Evolutionary conservation across 495 filamentous ascomycete genomes (phyloP), one percentile per base, ranked within the genome.

Genomic region (Neurospora sp.): DNA sequence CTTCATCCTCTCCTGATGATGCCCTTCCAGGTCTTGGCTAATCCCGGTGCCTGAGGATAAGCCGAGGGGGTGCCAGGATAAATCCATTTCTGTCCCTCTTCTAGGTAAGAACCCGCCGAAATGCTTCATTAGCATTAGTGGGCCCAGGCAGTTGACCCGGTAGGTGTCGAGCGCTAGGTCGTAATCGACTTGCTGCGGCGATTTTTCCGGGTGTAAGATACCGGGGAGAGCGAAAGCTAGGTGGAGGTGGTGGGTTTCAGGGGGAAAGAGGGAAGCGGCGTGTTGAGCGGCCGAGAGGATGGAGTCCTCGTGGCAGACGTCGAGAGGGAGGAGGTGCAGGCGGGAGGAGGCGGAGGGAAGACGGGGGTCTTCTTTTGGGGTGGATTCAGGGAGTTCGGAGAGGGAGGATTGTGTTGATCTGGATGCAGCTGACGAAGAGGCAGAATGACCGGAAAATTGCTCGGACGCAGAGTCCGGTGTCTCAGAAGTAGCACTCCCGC

Each of bases 71-170:
- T 54, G 46, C 46, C 46, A 54, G 2, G 20, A 12, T 27, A 60
- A 27, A 41, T 75, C 73, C 18, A 82, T 41, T 0, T 73, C 46
- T 8, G 80, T 77, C 74, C 83, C 75, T 78, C 86, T 83, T 40
- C 83, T 77, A 16, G 93, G 93, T 5, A 97, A 80, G 76, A 93
- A 90, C 2, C 82, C 81, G 0, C 84, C 83, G 73, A 96, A 91
- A 73, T 93, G 88, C 77, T 97, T 95, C 76, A 92, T 87, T 46
- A 96, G 84, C 37, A 96, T 80, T 44, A 96, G 77, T 0, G 92
- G 92, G 0, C 92, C 93, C 0, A 96, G 84, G 0, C 90, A 82
- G 75, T 96, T 96, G 42, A 91, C 87, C 23, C 85, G 82, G 78
- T 93, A 91, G 23, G 86, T 92, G 11, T 89, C 80, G 18, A 90